Base-by-base conservation (phyloP, 805 yeast species). In the Saccharomycopsis vini region DNA sequence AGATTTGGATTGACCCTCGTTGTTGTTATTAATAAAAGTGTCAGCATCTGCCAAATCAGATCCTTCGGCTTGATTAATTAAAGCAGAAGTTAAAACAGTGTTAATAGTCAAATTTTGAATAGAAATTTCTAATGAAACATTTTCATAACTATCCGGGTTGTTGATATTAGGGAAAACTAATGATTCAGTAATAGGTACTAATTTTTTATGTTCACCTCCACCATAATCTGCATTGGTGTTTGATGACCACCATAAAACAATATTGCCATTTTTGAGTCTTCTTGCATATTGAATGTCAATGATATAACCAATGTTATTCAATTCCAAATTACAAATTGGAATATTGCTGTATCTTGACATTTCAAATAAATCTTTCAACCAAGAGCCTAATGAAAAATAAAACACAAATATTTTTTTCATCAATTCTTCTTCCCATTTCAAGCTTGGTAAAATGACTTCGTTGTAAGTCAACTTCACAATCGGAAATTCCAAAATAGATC, bases 221-320 rank as follows among this genome's bases (percentile, higher is more conserved):
- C 95, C 97, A 55, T 75, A 80, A 56, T 87, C 96, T 0, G 96
- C 90, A 1, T 90, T 83, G 16, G 54, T 47, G 15, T 70, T 69
- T 3, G 79, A 75, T 0, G 95, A 84, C 97, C 98, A 92, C 97
- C 98, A 92, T 24, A 94, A 64, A 4, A 90, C 81, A 33, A 84
- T 73, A 47, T 78, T 75, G 39, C 75, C 73, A 38, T 76, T 70
- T 16, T 67, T 67, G 44, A 92, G 68, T 41, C 79, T 69, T 54
- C 98, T 69, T 0, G 97, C 95, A 60, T 86, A 92, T 44, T 79
- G 79, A 34, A 90, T 72, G 60, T 92, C 99, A 47, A 90, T 82
- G 54, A 88, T 66, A 53, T 76, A 84, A 0, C 84, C 80, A 62
- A 80, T 69, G 50, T 85, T 82, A 46, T 83, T 90, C n/a, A 78